Conservation (phyloP, 2,329 filamentous ascomycete species). For the Apiospora kogelbergensis region DNA sequence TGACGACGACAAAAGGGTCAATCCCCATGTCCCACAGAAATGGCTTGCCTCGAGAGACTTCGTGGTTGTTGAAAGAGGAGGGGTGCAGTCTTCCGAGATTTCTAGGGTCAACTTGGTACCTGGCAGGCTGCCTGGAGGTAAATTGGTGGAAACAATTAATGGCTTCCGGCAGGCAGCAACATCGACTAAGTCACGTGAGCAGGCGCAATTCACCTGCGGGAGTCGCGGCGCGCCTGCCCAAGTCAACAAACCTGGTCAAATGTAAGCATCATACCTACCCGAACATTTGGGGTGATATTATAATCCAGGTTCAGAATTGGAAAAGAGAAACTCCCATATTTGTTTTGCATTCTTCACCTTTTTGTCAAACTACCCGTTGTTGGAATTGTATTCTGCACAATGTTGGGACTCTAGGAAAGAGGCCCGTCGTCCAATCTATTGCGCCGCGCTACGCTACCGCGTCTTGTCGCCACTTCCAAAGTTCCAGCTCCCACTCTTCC, state of each 20-base stretch:
- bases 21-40: too few species aligned
- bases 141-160: neutral
- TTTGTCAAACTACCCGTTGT: neutral
- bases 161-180: neutral
- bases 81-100: neutral
- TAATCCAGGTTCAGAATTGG: neutral
- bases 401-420: neutral
- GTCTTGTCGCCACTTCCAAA: constrained; percentile 1
- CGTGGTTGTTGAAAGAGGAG: too few species aligned
- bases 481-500: neutral
- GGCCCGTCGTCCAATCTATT: constrained; percentile 1
- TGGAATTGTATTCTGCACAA: neutral
- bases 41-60: too few species aligned
- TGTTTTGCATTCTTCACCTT: too few species aligned
- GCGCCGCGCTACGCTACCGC: constrained; percentile 1
- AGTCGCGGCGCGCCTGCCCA: neutral
- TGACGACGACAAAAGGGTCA: too few species aligned
- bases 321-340: too few species aligned
- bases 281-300: too few species aligned
- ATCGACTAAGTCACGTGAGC: constrained; percentile 1
- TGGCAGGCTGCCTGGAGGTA: neutral
- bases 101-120: neutral
- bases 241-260: constrained; percentile 2
- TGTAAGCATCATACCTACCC: neutral
- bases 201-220: neutral